Conservation (phyloP, 176 grass and related monocot genomes). For the Chloris gayana region DNA sequence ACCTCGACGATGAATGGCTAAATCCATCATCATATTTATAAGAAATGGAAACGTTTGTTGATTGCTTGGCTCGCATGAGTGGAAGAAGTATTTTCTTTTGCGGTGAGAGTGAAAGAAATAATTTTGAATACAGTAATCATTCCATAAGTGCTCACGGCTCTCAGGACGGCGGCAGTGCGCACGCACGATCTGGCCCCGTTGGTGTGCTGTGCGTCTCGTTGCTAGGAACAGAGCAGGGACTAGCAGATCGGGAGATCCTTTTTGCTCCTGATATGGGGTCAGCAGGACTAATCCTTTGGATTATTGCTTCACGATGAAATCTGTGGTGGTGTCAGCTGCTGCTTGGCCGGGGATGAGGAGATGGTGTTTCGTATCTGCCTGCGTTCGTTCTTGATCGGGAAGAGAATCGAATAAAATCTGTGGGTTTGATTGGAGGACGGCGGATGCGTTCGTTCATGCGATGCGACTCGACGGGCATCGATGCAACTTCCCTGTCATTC, state of each 20-base stretch:
- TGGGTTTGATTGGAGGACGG: not conserved
- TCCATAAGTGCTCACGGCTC: slow-evolving; percentile 10
- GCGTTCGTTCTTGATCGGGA: too few relatives aligned
- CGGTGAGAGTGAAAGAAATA: not conserved
- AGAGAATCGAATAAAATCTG: not conserved
- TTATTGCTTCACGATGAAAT: not conserved
- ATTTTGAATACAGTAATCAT: slow-evolving; percentile 36
- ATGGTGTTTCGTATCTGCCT: too few relatives aligned
- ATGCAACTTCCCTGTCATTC: not conserved
- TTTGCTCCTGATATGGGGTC: too few relatives aligned
- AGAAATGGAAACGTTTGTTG: slow-evolving; percentile 6
- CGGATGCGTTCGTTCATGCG: not conserved
- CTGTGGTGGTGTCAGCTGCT: too few relatives aligned
- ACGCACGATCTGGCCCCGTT: not conserved
- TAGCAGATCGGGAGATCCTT: too few relatives aligned
- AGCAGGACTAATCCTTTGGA: not conserved
- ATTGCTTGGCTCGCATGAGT: not conserved
- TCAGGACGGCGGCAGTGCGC: slow-evolving; percentile 31
- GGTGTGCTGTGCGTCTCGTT: too few relatives aligned
- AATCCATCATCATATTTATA: not conserved
- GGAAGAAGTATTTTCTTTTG: not conserved
- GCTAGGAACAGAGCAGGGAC: too few relatives aligned
- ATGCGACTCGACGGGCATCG: not conserved
- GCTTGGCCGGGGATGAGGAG: not conserved
- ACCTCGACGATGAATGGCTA: not conserved